Evolutionary conservation across 2,329 filamentous ascomycete species (phyloP).

Genomic region (Fusarium odoratissimum): DNA sequence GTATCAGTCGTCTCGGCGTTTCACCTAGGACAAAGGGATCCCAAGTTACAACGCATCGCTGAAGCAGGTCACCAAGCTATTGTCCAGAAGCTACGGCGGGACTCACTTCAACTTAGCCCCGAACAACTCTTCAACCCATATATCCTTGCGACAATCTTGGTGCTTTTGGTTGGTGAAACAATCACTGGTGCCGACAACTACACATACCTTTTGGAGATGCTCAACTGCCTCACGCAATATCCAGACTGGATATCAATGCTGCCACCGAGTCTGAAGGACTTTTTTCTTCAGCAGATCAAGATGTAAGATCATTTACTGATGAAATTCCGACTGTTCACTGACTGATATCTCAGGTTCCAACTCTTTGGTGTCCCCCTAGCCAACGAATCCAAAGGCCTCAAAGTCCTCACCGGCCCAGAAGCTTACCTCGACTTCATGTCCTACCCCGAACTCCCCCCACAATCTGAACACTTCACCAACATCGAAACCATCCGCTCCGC

Average conservation of each 20-base stretch:
- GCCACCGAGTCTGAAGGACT: constrained; percentile 31
- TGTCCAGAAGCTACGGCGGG: constrained; percentile 49
- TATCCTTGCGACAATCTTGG: constrained; percentile 52
- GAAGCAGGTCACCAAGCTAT: constrained; percentile 51
- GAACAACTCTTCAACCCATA: constrained; percentile 51
- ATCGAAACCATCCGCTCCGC: constrained; percentile 38
- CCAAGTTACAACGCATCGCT: constrained; percentile 47
- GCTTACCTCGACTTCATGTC: constrained; percentile 47
- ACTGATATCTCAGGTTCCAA: constrained; percentile 41
- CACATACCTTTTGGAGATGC: constrained; percentile 51
- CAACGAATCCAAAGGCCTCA: constrained; percentile 44
- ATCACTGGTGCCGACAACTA: constrained; percentile 55
- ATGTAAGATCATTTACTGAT: constrained; percentile 36
- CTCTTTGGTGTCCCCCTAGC: constrained; percentile 47
- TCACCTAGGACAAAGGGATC: constrained; percentile 50
- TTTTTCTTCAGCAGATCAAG: constrained; percentile 49
- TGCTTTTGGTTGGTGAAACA: constrained; percentile 55
- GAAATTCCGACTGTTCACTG: rapidly evolving
- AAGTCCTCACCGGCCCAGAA: constrained; percentile 34
- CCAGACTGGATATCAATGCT: constrained; percentile 36
- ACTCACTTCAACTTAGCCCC: constrained; percentile 45
- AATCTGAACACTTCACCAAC: constrained; percentile 36
- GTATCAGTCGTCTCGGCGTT: constrained; percentile 55
- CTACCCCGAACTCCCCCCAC: constrained; percentile 32
- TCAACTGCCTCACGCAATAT: constrained; percentile 46